Conservation (phyloP, 1,284 basidiomycete genomes). For the Blastosporella zonata region DNA sequence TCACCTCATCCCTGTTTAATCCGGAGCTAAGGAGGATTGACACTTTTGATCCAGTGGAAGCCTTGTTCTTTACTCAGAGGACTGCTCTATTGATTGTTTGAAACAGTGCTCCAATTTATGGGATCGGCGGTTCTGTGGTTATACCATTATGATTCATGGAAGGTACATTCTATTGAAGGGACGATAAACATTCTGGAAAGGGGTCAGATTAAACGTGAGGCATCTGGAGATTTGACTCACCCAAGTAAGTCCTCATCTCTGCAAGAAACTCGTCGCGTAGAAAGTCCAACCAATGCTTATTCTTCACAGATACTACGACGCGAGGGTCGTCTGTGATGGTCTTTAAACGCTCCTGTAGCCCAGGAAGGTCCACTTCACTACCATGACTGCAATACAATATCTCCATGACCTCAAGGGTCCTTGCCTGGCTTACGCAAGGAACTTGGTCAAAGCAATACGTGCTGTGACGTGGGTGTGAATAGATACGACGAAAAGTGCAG, state of each 20-base stretch:
- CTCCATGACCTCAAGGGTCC: slow-evolving; percentile 27
- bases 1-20: too few species aligned
- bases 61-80: too few species aligned
- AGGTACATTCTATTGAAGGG: too few species aligned
- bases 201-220: too few species aligned
- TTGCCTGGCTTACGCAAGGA: slow-evolving; percentile 24
- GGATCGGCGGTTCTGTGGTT: too few species aligned
- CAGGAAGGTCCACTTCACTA: neutral
- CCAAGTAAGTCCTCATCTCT: slow-evolving; percentile 4
- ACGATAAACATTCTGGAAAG: too few species aligned
- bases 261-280: slow-evolving; percentile 10
- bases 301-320: neutral
- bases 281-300: neutral
- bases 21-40: too few species aligned
- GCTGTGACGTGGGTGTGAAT: slow-evolving; percentile 21
- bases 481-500: slow-evolving; percentile 28
- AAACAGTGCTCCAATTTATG: too few species aligned
- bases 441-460: slow-evolving; percentile 32
- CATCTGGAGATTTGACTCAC: too few species aligned
- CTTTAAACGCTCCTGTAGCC: neutral
- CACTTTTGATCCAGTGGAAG: too few species aligned
- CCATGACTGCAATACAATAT: slow-evolving; percentile 21
- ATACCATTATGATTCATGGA: too few species aligned
- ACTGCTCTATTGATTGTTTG: too few species aligned
- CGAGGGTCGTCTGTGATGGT: slow-evolving; percentile 3